A percentile compares a stretch with the other conserved stretches of the same genome.
Evolutionary conservation across 2,329 filamentous ascomycete species (phyloP).

Genomic region (Aspergillus glaucus): DNA sequence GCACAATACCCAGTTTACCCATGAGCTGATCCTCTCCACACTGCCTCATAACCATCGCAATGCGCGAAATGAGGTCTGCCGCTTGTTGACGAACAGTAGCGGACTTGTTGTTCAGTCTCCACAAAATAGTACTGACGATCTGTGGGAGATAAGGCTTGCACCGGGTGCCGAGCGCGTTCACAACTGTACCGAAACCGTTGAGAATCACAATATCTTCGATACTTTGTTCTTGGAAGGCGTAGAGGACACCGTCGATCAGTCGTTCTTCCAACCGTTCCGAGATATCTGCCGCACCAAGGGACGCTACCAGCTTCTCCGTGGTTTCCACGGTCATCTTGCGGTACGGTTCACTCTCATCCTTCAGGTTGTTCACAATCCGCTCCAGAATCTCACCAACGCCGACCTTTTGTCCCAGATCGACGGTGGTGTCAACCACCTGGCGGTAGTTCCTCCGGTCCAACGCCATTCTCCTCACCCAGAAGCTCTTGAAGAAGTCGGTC

Average conservation of each 20-base stretch:
- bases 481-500: constrained; percentile 96
- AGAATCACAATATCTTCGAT: constrained; percentile 94
- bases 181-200: constrained; percentile 95
- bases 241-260: constrained; percentile 88
- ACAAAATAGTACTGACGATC: constrained; percentile 93
- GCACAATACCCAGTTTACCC: constrained; percentile 86
- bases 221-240: constrained; percentile 96
- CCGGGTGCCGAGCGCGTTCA: constrained; percentile 86
- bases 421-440: constrained; percentile 95
- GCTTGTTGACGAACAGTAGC: constrained; percentile 95
- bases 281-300: constrained; percentile 88
- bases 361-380: constrained; percentile 87
- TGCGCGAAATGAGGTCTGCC: constrained; percentile 90
- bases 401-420: constrained; percentile 96
- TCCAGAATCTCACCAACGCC: constrained; percentile 92
- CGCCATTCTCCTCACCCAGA: constrained; percentile 96
- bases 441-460: constrained; percentile 96
- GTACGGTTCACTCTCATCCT: constrained; percentile 96
- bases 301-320: constrained; percentile 90
- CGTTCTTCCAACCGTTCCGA: constrained; percentile 87
- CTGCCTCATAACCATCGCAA: constrained; percentile 98
- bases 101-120: constrained; percentile 96
- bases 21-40: constrained; percentile 94
- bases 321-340: constrained; percentile 99
- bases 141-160: constrained; percentile 96